Evolutionary conservation across 257 asterid species (phyloP).

Genomic region (Primulina eburnea): DNA sequence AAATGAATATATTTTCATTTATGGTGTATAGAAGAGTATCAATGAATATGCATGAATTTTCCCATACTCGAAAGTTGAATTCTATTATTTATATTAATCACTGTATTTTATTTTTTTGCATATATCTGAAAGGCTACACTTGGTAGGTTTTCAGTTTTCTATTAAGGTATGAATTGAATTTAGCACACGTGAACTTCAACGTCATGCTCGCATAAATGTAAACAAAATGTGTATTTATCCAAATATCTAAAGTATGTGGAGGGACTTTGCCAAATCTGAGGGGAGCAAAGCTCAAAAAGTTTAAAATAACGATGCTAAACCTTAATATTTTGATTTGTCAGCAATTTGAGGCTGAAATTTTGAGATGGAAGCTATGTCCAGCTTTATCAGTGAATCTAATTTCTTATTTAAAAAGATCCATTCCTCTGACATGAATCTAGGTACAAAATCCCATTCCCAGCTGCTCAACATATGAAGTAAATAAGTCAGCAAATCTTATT

Average conservation of each 20-base stretch:
- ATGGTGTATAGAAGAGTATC: slow-evolving; percentile 26
- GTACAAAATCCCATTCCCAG: background rate
- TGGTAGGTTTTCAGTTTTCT: background rate
- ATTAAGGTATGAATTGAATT: too few species aligned
- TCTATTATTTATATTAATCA: background rate
- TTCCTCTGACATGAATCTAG: background rate
- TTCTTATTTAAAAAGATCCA: background rate
- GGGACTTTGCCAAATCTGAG: too few species aligned
- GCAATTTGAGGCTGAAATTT: too few species aligned
- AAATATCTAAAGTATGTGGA: too few species aligned
- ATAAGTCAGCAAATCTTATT: slow-evolving; percentile 17
- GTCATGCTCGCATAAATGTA: too few species aligned
- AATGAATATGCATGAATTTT: slow-evolving; percentile 37
- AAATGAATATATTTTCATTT: slow-evolving; percentile 6
- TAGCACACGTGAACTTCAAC: too few species aligned
- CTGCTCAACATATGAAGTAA: background rate
- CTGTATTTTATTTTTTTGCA: background rate
- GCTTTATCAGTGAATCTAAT: background rate
- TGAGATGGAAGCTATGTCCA: too few species aligned
- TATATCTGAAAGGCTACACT: background rate
- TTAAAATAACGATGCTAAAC: too few species aligned
- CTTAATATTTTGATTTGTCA: too few species aligned
- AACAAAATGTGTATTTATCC: too few species aligned
- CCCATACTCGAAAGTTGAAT: background rate
- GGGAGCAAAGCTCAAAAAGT: too few species aligned